Conservation (phyloP, 768 basidiomycete genomes). For the Naganishia antarctica region DNA sequence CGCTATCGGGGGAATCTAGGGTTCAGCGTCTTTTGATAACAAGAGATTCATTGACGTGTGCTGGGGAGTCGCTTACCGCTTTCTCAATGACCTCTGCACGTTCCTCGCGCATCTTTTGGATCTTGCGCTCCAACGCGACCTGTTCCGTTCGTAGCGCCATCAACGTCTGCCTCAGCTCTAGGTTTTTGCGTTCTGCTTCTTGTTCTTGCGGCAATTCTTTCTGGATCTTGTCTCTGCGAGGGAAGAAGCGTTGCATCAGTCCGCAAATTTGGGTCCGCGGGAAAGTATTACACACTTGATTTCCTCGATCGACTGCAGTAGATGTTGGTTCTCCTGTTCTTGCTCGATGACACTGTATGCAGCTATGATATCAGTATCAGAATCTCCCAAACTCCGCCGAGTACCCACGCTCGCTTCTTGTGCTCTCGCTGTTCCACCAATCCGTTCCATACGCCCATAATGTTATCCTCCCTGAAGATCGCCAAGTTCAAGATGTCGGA, state of each 20-base stretch:
- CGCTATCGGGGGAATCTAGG: not conserved
- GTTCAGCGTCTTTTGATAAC: too few species aligned
- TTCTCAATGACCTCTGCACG: slow-evolving; percentile 17
- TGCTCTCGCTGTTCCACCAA: slow-evolving; percentile 19
- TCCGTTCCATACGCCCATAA: slow-evolving; percentile 16
- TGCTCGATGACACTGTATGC: not conserved
- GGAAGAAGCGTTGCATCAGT: not conserved
- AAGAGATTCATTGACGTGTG: too few species aligned
- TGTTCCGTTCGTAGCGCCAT: slow-evolving; percentile 13
- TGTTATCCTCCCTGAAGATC: slow-evolving; percentile 14
- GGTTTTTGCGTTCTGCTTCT: slow-evolving; percentile 4
- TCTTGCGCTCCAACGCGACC: slow-evolving; percentile 14
- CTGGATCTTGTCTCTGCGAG: slow-evolving; percentile 20
- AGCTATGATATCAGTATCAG: too few species aligned
- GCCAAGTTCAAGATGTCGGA: slow-evolving; percentile 14
- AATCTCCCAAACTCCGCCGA: too few species aligned
- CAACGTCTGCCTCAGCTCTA: slow-evolving; percentile 8
- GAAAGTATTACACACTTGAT: slow-evolving; percentile 7
- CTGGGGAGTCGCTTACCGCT: slow-evolving; percentile 7
- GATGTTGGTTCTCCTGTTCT: slow-evolving; percentile 12
- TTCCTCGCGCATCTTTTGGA: slow-evolving; percentile 16
- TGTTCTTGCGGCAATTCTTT: slow-evolving; percentile 18
- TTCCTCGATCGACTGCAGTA: slow-evolving; percentile 4
- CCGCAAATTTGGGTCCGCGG: not conserved
- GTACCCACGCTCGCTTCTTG: slow-evolving; percentile 13